These are phyloP conservation scores for Thelonectria blattea DNA, from an alignment of 2,329 filamentous ascomycete genomes.

Conservation along the genomic window DNA sequence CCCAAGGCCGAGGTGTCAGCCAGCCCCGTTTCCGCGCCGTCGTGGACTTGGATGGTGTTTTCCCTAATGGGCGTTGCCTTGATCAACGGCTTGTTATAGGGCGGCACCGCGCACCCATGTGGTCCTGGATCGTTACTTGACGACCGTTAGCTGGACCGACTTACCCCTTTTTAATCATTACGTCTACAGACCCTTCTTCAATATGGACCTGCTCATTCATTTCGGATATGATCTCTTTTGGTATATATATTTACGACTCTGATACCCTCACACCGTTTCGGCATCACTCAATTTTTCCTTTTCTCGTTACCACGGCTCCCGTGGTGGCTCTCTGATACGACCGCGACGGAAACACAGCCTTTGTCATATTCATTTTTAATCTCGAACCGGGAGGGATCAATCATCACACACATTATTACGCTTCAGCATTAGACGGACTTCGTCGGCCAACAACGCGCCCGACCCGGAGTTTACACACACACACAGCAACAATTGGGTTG, in stretches of 20 bases:
- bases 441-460: conserved; percentile 29
- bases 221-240: conserved; percentile 28
- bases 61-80: conserved; percentile 27
- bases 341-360: conserved; percentile 13
- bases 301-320: not conserved
- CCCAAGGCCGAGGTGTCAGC: conserved; percentile 43
- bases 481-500: conserved; percentile 23
- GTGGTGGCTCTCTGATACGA: conserved; percentile 1
- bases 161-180: conserved; percentile 29
- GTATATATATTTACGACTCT: conserved; percentile 34
- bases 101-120: not conserved
- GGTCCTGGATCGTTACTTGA: not conserved
- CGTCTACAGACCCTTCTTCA: conserved; percentile 20
- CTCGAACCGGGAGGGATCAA: conserved; percentile 4
- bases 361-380: conserved; percentile 24
- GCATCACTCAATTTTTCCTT: conserved; percentile 7
- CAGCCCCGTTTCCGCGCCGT: conserved; percentile 23
- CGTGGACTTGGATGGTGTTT: conserved; percentile 24
- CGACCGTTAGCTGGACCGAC: conserved; percentile 1
- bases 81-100: conserved; percentile 30
- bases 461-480: conserved; percentile 35
- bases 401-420: conserved; percentile 7
- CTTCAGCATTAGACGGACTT: conserved; percentile 19
- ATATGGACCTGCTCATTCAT: conserved; percentile 14
- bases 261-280: conserved; percentile 33